These are phyloP conservation scores for Bathelium albidoporum DNA, from an alignment of 495 filamentous ascomycete genomes.

Conservation along the genomic window DNA sequence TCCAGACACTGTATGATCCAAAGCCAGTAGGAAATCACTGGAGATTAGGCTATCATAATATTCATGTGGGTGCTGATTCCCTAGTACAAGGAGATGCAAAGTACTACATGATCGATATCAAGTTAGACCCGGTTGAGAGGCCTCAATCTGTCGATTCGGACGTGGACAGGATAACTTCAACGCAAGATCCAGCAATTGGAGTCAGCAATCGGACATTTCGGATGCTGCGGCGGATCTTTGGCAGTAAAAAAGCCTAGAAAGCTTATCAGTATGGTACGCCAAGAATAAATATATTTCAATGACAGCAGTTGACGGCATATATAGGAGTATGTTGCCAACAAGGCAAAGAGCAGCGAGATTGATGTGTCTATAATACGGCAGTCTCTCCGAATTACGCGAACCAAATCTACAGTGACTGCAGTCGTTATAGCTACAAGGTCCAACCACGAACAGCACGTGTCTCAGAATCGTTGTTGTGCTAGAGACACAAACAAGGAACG, in stretches of 20 bases:
- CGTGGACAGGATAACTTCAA: background rate
- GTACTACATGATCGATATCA: slow-evolving; percentile 8
- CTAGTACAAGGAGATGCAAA: background rate
- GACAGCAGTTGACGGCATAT: too few relatives aligned
- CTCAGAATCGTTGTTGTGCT: too few relatives aligned
- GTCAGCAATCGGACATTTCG: background rate
- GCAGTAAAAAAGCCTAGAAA: background rate
- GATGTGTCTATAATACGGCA: too few relatives aligned
- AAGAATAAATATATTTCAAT: too few relatives aligned
- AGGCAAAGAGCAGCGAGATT: too few relatives aligned
- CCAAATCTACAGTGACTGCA: too few relatives aligned
- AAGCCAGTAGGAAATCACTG: background rate
- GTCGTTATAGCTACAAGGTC: too few relatives aligned
- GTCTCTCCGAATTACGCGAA: too few relatives aligned
- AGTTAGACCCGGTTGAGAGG: background rate
- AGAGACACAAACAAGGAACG: too few relatives aligned
- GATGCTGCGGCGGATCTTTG: background rate
- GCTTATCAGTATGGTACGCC: too few relatives aligned
- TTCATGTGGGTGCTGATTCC: background rate
- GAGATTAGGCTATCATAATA: background rate
- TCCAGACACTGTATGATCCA: background rate
- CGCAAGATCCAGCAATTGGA: background rate
- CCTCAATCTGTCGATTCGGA: background rate
- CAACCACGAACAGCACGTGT: too few relatives aligned
- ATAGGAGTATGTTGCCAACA: too few relatives aligned